These are phyloP conservation scores for Phellinidium pouzarii DNA, from an alignment of 1,284 basidiomycete species.

Conservation along the genomic window DNA sequence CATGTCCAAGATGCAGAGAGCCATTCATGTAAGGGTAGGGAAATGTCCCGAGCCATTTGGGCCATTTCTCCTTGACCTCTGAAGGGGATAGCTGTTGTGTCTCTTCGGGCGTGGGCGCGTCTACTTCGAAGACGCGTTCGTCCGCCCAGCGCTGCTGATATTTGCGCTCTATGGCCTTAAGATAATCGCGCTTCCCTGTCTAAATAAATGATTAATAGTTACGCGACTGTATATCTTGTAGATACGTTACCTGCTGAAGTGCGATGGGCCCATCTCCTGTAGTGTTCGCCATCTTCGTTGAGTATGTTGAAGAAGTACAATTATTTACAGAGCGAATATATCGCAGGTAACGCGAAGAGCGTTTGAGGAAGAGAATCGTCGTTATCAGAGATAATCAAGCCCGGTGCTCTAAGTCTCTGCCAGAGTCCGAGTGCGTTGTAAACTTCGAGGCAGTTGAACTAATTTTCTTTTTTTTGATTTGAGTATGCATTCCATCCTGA, in stretches of 20 bases:
- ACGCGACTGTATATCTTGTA: background rate
- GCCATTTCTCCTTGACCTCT: constrained; percentile 68
- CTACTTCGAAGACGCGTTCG: constrained; percentile 74
- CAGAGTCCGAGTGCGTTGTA: background rate
- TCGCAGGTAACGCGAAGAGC: constrained; percentile 11
- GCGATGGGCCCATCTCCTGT: constrained; percentile 17
- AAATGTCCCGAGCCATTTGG: constrained; percentile 97
- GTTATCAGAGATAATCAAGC: background rate
- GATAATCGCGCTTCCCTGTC: constrained; percentile 90
- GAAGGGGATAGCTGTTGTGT: constrained; percentile 54
- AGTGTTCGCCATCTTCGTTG: constrained; percentile 9
- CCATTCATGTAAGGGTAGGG: constrained; percentile 99
- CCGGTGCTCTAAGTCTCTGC: background rate
- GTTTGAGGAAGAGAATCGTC: constrained; percentile 7
- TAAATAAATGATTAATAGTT: constrained; percentile 28
- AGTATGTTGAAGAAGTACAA: constrained; percentile 2
- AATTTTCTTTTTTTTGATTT: background rate
- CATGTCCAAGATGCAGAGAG: constrained; percentile 93
- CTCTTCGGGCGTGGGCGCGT: constrained; percentile 70
- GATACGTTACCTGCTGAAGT: constrained; percentile 30
- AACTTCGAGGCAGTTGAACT: too few species aligned
- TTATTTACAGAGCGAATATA: constrained; percentile 10
- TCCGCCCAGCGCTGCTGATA: constrained; percentile 79
- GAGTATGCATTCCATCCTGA: background rate
- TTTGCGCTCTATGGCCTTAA: constrained; percentile 77